Base-by-base conservation (phyloP, 495 filamentous ascomycete species). In the Schizothecium vesticola region DNA sequence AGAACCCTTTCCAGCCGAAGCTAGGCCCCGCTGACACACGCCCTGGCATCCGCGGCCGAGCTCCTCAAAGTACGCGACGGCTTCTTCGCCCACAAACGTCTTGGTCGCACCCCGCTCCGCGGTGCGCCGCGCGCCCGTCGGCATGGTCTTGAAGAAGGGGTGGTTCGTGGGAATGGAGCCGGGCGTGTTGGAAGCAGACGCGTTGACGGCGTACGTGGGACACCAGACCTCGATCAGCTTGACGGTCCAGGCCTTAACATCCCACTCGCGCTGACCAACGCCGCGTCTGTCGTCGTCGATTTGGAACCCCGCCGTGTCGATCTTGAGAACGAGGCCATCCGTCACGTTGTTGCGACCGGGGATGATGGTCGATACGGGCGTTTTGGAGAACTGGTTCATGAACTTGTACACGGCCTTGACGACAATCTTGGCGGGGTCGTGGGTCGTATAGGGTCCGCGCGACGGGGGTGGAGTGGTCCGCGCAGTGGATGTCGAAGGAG, bases 161-260 rank as follows among this genome's bases (percentile, higher is more conserved):
- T 77, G 79, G 55, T 80, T 84, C 36, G 81, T 76, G 12, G 74
- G 73, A 65, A 67, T 76, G 67, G 75, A 68, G 23, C 74, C 76
- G 56, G 73, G 69, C 56, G 70, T 65, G 59, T 68, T 70, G 64
- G 78, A 74, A 67, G 77, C 76, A 73, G 79, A 76, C 71, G 72
- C 72, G 73, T 64, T 74, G 66, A 80, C 74, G 24, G 76, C 80
- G 70, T 86, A 82, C 28, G 80, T 75, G 31, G 90, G 88, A 71
- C 90, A 93, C 88, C 92, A 94, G 77, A 97, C 89, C 83, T 99
- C 95, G 71, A 95, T 88, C 26, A 89, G 82, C 78, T 94, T 97
- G 80, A 99, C 86, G 13, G 92, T 96, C 95, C 95, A 97, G 21
- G 94, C 94, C 76, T 97, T 97, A 77, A 97, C 86, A 76, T 99